A percentile compares a stretch with the other conserved stretches of the same genome.
Conservation (phyloP, 345 rosid species). For the Camelina hispida region DNA sequence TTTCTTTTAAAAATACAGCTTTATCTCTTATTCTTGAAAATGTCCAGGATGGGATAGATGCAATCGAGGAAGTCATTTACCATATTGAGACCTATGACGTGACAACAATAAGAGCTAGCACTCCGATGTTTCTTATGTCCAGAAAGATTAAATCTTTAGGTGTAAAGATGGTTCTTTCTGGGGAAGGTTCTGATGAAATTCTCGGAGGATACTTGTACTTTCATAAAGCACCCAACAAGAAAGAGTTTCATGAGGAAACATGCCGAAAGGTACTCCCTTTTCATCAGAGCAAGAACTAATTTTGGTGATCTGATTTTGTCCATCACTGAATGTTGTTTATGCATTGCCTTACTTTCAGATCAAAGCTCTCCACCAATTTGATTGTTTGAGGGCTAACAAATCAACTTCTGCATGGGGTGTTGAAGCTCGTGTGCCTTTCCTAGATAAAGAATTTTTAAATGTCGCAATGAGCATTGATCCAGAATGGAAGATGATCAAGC, state of each 20-base stretch:
- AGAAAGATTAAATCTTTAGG: constrained; percentile 83
- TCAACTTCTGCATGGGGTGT: constrained; percentile 90
- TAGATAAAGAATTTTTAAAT: constrained; percentile 71
- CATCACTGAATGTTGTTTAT: constrained; percentile 15
- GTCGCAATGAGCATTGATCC: constrained; percentile 80
- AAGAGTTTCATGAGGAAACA: constrained; percentile 80
- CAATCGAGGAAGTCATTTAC: constrained; percentile 84
- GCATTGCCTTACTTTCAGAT: constrained; percentile 49
- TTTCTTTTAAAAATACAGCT: background rate
- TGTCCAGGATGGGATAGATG: constrained; percentile 79
- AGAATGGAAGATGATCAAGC: constrained; percentile 82
- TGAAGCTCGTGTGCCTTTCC: constrained; percentile 87
- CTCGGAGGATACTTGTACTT: constrained; percentile 86
- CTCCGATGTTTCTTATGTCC: constrained; percentile 92
- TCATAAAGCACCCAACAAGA: constrained; percentile 85
- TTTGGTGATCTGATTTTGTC: background rate
- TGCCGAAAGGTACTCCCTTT: constrained; percentile 61
- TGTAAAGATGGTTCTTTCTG: constrained; percentile 87
- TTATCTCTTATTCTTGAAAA: constrained; percentile 9
- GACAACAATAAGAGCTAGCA: constrained; percentile 86
- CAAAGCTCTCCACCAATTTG: constrained; percentile 82
- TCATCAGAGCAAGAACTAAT: background rate
- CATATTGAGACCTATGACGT: constrained; percentile 83
- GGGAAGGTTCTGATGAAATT: constrained; percentile 87
- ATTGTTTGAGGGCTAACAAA: constrained; percentile 85